phyloP scores from a whole-genome alignment of 495 filamentous ascomycete species.

The Penicillium bialowiezense region DNA sequence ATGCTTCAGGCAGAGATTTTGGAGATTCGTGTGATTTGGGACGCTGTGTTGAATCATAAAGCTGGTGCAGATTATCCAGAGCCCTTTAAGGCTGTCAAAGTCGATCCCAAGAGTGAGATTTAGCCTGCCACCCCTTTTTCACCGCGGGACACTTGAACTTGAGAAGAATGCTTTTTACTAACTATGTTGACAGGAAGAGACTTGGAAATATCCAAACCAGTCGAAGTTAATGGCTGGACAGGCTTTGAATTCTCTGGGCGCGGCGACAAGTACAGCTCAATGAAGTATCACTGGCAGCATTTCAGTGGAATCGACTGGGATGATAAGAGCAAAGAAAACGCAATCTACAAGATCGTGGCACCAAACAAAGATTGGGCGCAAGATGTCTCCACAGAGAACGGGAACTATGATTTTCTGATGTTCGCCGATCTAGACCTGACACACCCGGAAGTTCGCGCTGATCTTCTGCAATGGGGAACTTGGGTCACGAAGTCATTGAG shows the following conservation, averaged over 20 bases:
- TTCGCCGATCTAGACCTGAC: constrained; percentile 65
- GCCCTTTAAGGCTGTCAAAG: constrained; percentile 57
- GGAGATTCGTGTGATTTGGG: constrained; percentile 64
- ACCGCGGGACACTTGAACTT: neutral
- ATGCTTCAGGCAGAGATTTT: constrained; percentile 45
- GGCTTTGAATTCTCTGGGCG: constrained; percentile 65
- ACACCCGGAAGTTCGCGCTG: constrained; percentile 60
- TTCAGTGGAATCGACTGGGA: constrained; percentile 73
- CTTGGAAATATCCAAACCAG: constrained; percentile 51
- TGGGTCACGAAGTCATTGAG: constrained; percentile 61
- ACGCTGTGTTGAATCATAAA: constrained; percentile 77
- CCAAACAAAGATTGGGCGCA: constrained; percentile 63
- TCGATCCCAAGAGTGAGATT: constrained; percentile 53
- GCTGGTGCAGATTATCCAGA: constrained; percentile 65
- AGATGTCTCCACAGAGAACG: constrained; percentile 63
- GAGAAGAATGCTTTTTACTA: neutral
- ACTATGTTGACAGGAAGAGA: constrained; percentile 44
- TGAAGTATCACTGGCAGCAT: constrained; percentile 68
- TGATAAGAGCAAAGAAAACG: constrained; percentile 51
- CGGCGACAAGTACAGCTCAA: constrained; percentile 53
- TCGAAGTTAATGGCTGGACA: constrained; percentile 67
- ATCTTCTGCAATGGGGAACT: constrained; percentile 63
- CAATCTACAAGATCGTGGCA: constrained; percentile 66
- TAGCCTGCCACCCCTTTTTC: neutral
- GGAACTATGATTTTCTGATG: constrained; percentile 73